Conservation (phyloP, 2,329 filamentous ascomycete species). For the Aspergillus sp. region DNA sequence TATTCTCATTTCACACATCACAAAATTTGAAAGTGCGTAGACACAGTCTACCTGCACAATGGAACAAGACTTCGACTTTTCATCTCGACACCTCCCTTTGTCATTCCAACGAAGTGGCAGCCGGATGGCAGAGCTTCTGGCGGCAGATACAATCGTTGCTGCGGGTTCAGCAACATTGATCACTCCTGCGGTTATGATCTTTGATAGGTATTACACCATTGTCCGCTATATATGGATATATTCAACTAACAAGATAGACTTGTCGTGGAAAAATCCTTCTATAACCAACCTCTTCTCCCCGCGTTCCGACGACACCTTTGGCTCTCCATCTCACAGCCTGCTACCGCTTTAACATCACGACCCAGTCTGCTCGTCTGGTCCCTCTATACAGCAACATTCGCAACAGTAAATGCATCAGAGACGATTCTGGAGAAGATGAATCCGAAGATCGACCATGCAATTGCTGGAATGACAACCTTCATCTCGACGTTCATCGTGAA, state of each 20-base stretch:
- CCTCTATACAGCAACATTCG: conserved; percentile 79
- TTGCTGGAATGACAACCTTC: conserved; percentile 72
- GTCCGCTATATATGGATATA: not conserved
- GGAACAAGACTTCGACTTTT: conserved; percentile 20
- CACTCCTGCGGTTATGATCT: conserved; percentile 75
- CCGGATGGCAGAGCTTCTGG: conserved; percentile 42
- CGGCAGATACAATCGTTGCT: conserved; percentile 63
- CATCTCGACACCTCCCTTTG: conserved; percentile 9
- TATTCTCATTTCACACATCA: too few relatives aligned
- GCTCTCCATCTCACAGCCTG: conserved; percentile 32
- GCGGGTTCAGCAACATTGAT: conserved; percentile 66
- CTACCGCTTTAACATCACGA: conserved; percentile 35
- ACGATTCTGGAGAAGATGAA: conserved; percentile 61
- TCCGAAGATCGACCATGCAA: conserved; percentile 55
- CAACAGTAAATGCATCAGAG: conserved; percentile 81
- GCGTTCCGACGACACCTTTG: conserved; percentile 29
- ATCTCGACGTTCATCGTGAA: conserved; percentile 70
- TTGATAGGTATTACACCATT: conserved; percentile 63
- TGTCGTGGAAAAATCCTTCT: conserved; percentile 39
- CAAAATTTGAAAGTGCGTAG: too few relatives aligned
- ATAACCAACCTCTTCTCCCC: conserved; percentile 26
- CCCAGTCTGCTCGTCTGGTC: conserved; percentile 38
- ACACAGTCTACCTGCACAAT: conserved; percentile 8
- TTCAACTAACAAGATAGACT: conserved; percentile 19
- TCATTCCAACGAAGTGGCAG: conserved; percentile 26